phyloP scores from a whole-genome alignment of 139 green algal genomes.

The Microglena sp. region DNA sequence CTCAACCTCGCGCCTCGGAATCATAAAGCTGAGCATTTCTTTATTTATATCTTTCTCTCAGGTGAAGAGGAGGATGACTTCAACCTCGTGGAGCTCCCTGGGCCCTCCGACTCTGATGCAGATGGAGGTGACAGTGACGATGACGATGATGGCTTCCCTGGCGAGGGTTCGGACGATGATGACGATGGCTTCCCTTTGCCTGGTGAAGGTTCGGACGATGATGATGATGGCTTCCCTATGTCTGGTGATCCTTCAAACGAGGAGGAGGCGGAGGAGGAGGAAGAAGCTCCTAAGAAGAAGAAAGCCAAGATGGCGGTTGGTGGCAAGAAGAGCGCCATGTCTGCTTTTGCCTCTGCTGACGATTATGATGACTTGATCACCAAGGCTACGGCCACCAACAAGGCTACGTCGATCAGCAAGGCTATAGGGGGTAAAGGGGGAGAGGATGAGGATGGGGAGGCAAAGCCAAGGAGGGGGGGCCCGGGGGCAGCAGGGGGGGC shows the following conservation, averaged over 20 bases:
- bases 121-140: background rate
- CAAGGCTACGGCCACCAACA: background rate
- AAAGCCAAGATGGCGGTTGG: background rate
- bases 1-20: no score
- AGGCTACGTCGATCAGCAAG: background rate
- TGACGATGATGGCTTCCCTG: no score
- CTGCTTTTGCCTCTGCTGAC: conserved; percentile 9
- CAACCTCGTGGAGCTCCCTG: background rate
- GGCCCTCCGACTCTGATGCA: background rate
- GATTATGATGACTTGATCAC: conserved; percentile 10
- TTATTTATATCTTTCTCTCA: no score
- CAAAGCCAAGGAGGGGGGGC: background rate
- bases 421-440: background rate
- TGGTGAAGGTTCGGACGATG: no score
- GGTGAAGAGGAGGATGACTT: background rate
- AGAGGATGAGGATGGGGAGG: background rate
- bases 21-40: no score
- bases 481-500: background rate
- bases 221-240: no score
- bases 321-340: background rate
- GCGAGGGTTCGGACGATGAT: no score
- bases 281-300: background rate
- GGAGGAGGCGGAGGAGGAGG: no score
- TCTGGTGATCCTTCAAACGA: no score
- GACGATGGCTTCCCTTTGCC: no score